phyloP scores from a whole-genome alignment of 2,329 filamentous ascomycete species.

The Alternaria arbusti region DNA sequence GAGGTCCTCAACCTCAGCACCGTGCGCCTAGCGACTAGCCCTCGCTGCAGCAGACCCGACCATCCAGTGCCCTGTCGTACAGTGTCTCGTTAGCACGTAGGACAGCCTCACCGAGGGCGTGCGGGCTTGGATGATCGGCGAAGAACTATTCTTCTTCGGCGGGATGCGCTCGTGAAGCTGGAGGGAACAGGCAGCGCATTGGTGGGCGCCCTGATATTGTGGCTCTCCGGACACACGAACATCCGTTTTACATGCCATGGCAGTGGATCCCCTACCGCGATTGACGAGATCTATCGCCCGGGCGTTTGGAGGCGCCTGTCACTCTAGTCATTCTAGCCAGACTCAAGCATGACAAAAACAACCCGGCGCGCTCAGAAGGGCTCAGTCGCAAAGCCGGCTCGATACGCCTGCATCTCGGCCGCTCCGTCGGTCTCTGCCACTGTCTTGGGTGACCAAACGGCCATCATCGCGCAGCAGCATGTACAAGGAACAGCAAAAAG shows the following conservation, averaged over 20 bases:
- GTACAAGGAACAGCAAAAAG: slow-evolving; percentile 3
- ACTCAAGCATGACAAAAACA: slow-evolving; percentile 11
- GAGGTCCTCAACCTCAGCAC: slow-evolving; percentile 1
- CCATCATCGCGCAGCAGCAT: slow-evolving; percentile 16
- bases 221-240: slow-evolving; percentile 12
- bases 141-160: slow-evolving; percentile 21
- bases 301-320: slow-evolving; percentile 30
- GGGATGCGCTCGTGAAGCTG: slow-evolving; percentile 13
- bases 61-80: neutral
- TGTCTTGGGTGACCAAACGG: slow-evolving; percentile 1
- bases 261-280: slow-evolving; percentile 20
- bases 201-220: slow-evolving; percentile 1
- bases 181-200: slow-evolving; percentile 19
- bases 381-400: slow-evolving; percentile 5
- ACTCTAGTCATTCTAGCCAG: slow-evolving; percentile 6
- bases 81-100: neutral
- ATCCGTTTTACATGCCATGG: slow-evolving; percentile 18
- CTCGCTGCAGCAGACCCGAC: neutral
- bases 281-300: slow-evolving; percentile 11
- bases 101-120: slow-evolving; percentile 6
- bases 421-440: slow-evolving; percentile 22
- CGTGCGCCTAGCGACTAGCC: slow-evolving; percentile 1
- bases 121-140: slow-evolving; percentile 28
- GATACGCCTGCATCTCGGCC: slow-evolving; percentile 23
- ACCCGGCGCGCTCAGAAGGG: neutral